Base-by-base conservation (phyloP, 352 stramenopile species). In the Phytopythium boreale region DNA sequence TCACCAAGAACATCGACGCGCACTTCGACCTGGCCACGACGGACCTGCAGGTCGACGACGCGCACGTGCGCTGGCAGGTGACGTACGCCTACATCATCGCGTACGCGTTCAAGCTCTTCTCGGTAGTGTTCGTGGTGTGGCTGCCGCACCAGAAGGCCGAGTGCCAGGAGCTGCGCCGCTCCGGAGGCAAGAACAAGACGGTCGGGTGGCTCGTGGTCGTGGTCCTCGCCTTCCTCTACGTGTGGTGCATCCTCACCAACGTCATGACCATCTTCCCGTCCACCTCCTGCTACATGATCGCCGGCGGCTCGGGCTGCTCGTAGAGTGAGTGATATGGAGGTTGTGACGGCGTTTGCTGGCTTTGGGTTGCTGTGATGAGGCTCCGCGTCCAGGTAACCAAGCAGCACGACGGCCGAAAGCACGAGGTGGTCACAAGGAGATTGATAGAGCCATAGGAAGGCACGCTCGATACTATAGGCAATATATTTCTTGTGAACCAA, bases 211-310 rank as follows among this genome's bases (percentile, higher is more conserved):
- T 77, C 20, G 74, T 66, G 1, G 67, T 85, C 11, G 29, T 77
- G 51, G 46, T 80, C 0, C 46, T 79, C 36, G 58, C 56, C 49
- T 82, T 81, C 64, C 70, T 70, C 20, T 79, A 80, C 50, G 49
- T 75, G 4, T 85, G 76, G 74, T 77, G 71, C 24, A 73, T 82
- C 57, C 68, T 81, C 56, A 85, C 74, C 62, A 85, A 82, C 68
- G 53, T 82, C 68, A 80, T 85, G 69, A 76, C 62, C 39, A 82
- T 85, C 60, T 79, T 71, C 61, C 72, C 74, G 14, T 71, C 59
- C 46, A 82, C 76, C 15, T 75, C 74, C 1, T 85, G 76, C 63
- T 66, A 77, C 24, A 60, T 66, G 50, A 76, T 85, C 56, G 75
- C 76, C 1, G 74, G 76, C n/a, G 76, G 76, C 11, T 65, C 71